Conservation (phyloP, 75 land plant species). For the Picea sitchensis region DNA sequence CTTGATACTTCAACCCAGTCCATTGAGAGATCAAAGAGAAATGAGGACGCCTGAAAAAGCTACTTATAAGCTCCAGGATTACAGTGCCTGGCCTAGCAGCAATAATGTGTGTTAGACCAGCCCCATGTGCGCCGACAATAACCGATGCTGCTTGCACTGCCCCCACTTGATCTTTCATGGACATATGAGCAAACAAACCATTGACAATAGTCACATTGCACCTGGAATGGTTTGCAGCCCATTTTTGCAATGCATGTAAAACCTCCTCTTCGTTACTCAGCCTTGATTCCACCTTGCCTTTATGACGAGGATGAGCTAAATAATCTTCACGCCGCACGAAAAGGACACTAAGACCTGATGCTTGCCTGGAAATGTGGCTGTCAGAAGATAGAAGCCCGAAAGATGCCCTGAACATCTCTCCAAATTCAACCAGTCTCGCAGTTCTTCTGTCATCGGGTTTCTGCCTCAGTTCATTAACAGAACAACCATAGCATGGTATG, state of each 20-base stretch:
- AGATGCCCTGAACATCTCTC: constrained; percentile 84
- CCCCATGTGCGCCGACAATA: constrained; percentile 94
- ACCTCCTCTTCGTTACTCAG: constrained; percentile 85
- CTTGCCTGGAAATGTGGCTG: neutral
- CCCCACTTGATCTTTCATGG: constrained; percentile 75
- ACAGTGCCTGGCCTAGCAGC: constrained; percentile 71
- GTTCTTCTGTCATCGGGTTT: constrained; percentile 54
- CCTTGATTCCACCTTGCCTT: constrained; percentile 82
- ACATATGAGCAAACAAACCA: constrained; percentile 91
- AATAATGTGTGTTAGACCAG: constrained; percentile 89
- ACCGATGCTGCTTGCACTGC: constrained; percentile 80
- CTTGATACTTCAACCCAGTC: constrained; percentile 85
- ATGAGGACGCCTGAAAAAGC: constrained; percentile 78
- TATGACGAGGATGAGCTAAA: constrained; percentile 95
- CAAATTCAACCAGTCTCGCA: constrained; percentile 85
- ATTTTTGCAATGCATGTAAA: constrained; percentile 50
- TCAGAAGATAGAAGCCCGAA: constrained; percentile 44
- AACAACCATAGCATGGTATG: constrained; percentile 58
- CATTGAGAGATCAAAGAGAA: constrained; percentile 72
- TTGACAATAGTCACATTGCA: constrained; percentile 71
- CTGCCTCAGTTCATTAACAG: constrained; percentile 35
- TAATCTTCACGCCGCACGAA: constrained; percentile 92
- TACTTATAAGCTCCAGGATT: constrained; percentile 81
- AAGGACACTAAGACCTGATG: constrained; percentile 47
- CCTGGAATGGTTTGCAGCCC: constrained; percentile 37